Conservation (phyloP, 352 stramenopile genomes). For the Sclerospora graminicola region DNA sequence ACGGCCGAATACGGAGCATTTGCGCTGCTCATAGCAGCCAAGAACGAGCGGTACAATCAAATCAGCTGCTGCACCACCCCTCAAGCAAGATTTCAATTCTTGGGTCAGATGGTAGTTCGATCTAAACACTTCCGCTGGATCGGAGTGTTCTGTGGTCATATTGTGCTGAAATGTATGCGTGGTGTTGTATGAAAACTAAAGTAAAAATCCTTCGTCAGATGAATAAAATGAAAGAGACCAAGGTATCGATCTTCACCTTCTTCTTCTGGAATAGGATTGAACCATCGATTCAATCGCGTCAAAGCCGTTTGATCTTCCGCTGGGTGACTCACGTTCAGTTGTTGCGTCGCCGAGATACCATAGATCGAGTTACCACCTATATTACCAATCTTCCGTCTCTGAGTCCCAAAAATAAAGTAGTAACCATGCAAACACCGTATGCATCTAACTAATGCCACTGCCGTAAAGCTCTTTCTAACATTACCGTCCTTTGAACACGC, state of each 20-base stretch:
- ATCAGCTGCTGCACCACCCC: constrained; percentile 75
- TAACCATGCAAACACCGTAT: constrained; percentile 97
- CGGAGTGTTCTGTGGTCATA: constrained; percentile 81
- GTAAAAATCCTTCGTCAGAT: constrained; percentile 99
- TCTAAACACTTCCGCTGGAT: constrained; percentile 90
- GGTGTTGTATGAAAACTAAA: constrained; percentile 98
- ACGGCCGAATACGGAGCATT: no score
- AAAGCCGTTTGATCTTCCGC: constrained; percentile 42
- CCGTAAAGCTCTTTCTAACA: constrained; percentile 75
- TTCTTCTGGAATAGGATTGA: no score
- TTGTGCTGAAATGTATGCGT: constrained; percentile 97
- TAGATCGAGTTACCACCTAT: constrained; percentile 91
- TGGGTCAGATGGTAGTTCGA: constrained; percentile 96
- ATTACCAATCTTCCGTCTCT: constrained; percentile 92
- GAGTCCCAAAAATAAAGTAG: constrained; percentile 97
- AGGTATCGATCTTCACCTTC: constrained; percentile 88
- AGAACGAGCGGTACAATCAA: no score
- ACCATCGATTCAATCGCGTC: constrained; percentile 69
- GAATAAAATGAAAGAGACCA: constrained; percentile 96
- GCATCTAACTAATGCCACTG: constrained; percentile 96
- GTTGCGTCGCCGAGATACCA: no score
- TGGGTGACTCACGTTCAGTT: constrained; percentile 49
- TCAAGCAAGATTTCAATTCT: constrained; percentile 86
- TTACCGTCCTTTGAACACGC: constrained; percentile 19
- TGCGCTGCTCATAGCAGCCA: no score